Conservation (phyloP, 2,329 filamentous ascomycete genomes). For the Plectosphaerella cucumerina region DNA sequence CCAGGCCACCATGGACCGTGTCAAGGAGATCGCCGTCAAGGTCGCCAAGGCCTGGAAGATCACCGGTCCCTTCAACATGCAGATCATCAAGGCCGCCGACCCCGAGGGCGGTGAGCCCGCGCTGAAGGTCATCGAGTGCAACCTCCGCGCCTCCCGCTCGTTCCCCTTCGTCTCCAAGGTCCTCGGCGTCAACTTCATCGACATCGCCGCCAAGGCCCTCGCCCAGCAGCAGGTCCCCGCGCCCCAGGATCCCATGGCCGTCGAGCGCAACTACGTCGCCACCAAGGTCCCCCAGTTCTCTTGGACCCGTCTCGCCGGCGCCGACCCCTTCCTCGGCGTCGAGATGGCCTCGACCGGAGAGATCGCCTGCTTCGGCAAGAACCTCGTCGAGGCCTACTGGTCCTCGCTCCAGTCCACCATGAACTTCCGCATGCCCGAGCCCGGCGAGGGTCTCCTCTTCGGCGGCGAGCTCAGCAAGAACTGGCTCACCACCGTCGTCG, state of each 20-base stretch:
- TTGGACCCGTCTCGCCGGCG: conserved; percentile 95
- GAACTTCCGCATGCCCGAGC: conserved; percentile 97
- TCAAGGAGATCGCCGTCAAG: conserved; percentile 95
- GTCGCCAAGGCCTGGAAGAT: conserved; percentile 96
- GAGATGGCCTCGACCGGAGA: conserved; percentile 98
- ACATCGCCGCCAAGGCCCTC: conserved; percentile 88
- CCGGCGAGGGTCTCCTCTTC: conserved; percentile 91
- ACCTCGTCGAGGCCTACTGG: conserved; percentile 97
- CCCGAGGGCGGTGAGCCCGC: conserved; percentile 69
- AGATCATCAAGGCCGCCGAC: conserved; percentile 90
- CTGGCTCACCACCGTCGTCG: conserved; percentile 73
- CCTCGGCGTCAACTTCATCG: conserved; percentile 93
- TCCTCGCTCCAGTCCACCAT: conserved; percentile 91
- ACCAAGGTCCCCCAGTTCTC: conserved; percentile 99
- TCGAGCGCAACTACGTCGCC: conserved; percentile 86
- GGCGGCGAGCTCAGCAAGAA: conserved; percentile 75
- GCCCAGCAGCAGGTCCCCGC: conserved; percentile 80
- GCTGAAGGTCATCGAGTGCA: conserved; percentile 97
- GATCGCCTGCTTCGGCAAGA: conserved; percentile 97
- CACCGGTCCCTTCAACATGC: conserved; percentile 99
- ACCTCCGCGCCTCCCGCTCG: conserved; percentile 92
- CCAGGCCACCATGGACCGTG: conserved; percentile 70
- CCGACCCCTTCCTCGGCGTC: conserved; percentile 94
- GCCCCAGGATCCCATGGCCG: conserved; percentile 81
- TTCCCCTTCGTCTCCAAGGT: conserved; percentile 99